Evolutionary conservation across 805 yeast genomes (phyloP).

Genomic region (Brettanomyces bruxellensis): DNA sequence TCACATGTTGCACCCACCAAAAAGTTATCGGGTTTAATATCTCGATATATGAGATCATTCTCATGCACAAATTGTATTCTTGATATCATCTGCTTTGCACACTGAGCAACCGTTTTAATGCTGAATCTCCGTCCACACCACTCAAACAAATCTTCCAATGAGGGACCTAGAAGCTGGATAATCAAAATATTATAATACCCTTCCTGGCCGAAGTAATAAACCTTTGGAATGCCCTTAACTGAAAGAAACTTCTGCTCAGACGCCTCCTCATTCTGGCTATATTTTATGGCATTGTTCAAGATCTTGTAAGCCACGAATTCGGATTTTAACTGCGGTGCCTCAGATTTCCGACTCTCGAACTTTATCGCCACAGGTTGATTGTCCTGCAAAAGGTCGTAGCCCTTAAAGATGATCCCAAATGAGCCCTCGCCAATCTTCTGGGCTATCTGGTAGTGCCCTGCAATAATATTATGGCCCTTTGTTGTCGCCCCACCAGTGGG

Average conservation of each 20-base stretch:
- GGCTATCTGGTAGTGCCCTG: conserved; percentile 68
- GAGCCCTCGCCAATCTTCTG: conserved; percentile 85
- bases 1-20: conserved; percentile 54
- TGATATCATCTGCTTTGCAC: conserved; percentile 71
- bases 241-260: conserved; percentile 16
- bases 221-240: conserved; percentile 65
- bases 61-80: conserved; percentile 68
- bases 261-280: conserved; percentile 17
- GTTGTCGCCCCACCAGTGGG: not conserved
- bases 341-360: conserved; percentile 69
- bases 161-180: conserved; percentile 75
- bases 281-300: conserved; percentile 43
- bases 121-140: conserved; percentile 79
- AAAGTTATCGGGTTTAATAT: conserved; percentile 78
- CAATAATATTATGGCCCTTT: conserved; percentile 26
- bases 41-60: conserved; percentile 69
- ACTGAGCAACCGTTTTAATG: conserved; percentile 62
- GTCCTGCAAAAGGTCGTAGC: conserved; percentile 60
- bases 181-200: conserved; percentile 73
- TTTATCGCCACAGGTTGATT: conserved; percentile 61
- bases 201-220: conserved; percentile 79
- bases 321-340: conserved; percentile 77
- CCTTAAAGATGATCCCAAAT: conserved; percentile 79
- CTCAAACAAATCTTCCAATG: conserved; percentile 74
- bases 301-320: conserved; percentile 74